phyloP scores from a whole-genome alignment of 805 yeast genomes.

The Candida nonsorbophila region DNA sequence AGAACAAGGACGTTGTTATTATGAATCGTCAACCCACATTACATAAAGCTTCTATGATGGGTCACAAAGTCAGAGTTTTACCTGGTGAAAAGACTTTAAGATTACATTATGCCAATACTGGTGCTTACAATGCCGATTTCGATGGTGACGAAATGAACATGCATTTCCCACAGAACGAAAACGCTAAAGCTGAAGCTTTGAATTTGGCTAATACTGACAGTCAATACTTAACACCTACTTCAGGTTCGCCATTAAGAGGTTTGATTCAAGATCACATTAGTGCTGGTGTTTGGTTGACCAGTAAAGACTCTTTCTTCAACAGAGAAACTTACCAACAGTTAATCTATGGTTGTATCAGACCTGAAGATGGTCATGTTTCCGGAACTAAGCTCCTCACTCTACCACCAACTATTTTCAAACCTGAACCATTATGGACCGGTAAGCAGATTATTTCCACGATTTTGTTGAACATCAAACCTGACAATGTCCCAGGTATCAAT shows the following conservation, averaged over 20 bases:
- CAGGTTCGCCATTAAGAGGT: conserved; percentile 98
- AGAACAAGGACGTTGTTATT: conserved; percentile 89
- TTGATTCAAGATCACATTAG: conserved; percentile 97
- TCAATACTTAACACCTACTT: conserved; percentile 96
- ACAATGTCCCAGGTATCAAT: conserved; percentile 86
- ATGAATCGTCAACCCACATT: conserved; percentile 99
- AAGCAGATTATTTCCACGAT: conserved; percentile 95
- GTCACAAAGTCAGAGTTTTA: conserved; percentile 92
- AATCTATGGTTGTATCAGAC: conserved; percentile 88
- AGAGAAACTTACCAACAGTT: conserved; percentile 92
- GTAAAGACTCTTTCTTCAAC: conserved; percentile 84
- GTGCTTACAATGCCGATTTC: conserved; percentile 98
- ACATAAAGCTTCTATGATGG: conserved; percentile 99
- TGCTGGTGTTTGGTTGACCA: conserved; percentile 98
- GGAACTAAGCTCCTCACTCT: conserved; percentile 61
- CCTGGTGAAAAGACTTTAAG: conserved; percentile 97
- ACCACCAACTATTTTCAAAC: conserved; percentile 86
- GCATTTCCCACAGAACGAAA: conserved; percentile 98
- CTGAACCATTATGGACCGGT: conserved; percentile 94
- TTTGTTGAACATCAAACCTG: conserved; percentile 80
- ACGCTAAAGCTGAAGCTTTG: conserved; percentile 94
- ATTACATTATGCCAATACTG: conserved; percentile 96
- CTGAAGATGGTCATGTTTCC: conserved; percentile 95
- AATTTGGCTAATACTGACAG: conserved; percentile 95
- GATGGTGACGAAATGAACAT: conserved; percentile 99